Conservation (phyloP, 495 filamentous ascomycete genomes). For the Amniculicola lignicola region DNA sequence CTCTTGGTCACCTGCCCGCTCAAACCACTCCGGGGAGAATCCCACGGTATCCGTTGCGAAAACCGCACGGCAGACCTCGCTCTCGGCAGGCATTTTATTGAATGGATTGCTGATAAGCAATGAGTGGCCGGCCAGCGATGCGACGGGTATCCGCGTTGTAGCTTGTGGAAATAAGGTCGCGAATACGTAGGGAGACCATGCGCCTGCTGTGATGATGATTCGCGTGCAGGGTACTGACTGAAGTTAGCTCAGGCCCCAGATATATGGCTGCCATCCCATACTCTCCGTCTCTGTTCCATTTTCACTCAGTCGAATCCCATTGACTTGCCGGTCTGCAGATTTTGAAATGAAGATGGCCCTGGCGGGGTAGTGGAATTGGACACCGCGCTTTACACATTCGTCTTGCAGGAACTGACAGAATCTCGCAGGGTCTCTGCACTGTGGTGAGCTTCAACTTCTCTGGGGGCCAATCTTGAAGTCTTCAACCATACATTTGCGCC, state of each 20-base stretch:
- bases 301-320: slow-evolving; percentile 48
- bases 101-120: slow-evolving; percentile 62
- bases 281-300: slow-evolving; percentile 51
- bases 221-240: slow-evolving; percentile 50
- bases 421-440: slow-evolving; percentile 53
- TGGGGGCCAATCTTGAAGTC: slow-evolving; percentile 32
- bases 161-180: slow-evolving; percentile 59
- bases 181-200: slow-evolving; percentile 67
- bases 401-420: slow-evolving; percentile 64
- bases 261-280: slow-evolving; percentile 5
- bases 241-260: slow-evolving; percentile 1
- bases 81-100: slow-evolving; percentile 46
- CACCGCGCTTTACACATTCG: slow-evolving; percentile 56
- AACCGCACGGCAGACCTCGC: slow-evolving; percentile 60
- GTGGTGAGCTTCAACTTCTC: slow-evolving; percentile 15
- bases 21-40: slow-evolving; percentile 73
- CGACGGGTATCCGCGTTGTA: slow-evolving; percentile 50
- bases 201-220: slow-evolving; percentile 64
- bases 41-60: slow-evolving; percentile 58
- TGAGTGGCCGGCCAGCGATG: slow-evolving; percentile 67
- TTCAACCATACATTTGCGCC: slow-evolving; percentile 56
- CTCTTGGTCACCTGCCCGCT: slow-evolving; percentile 50
- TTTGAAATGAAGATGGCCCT: slow-evolving; percentile 52
- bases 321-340: slow-evolving; percentile 47
- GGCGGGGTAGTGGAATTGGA: slow-evolving; percentile 64